phyloP scores from a whole-genome alignment of 2,329 filamentous ascomycete species.

The Aureobasidium sp. region DNA sequence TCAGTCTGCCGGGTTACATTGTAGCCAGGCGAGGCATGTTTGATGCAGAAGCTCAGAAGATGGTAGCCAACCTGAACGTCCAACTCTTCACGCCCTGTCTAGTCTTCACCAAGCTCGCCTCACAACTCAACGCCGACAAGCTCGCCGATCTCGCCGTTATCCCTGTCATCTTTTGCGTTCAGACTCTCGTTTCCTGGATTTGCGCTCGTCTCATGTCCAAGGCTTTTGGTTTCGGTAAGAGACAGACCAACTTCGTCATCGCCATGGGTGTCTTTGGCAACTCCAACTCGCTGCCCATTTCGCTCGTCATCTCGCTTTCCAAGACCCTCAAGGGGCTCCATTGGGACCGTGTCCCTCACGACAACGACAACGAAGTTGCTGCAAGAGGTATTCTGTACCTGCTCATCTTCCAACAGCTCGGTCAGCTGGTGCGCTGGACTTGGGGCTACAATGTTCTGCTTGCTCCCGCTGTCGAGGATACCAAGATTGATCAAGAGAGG shows the following conservation, averaged over 20 bases:
- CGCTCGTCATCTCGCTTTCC: conserved; percentile 85
- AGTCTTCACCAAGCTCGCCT: conserved; percentile 94
- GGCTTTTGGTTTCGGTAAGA: conserved; percentile 72
- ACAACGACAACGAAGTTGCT: conserved; percentile 91
- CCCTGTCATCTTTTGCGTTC: conserved; percentile 84
- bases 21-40: conserved; percentile 87
- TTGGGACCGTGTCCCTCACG: conserved; percentile 83
- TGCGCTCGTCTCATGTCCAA: conserved; percentile 66
- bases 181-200: conserved; percentile 78
- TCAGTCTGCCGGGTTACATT: conserved; percentile 89
- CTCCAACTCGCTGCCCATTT: conserved; percentile 95
- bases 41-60: conserved; percentile 92
- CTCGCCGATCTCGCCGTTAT: conserved; percentile 86
- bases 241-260: conserved; percentile 87
- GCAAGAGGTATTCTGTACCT: conserved; percentile 92
- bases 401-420: conserved; percentile 94
- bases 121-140: conserved; percentile 86
- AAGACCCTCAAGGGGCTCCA: conserved; percentile 87
- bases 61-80: conserved; percentile 92
- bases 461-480: conserved; percentile 67
- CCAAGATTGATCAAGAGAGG: conserved; percentile 46
- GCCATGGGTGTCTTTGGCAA: conserved; percentile 98
- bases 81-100: conserved; percentile 95
- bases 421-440: conserved; percentile 91
- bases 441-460: conserved; percentile 95